Evolutionary conservation across 1,139 yeast genomes (phyloP).

Genomic region (Yamadazyma dendronema): DNA sequence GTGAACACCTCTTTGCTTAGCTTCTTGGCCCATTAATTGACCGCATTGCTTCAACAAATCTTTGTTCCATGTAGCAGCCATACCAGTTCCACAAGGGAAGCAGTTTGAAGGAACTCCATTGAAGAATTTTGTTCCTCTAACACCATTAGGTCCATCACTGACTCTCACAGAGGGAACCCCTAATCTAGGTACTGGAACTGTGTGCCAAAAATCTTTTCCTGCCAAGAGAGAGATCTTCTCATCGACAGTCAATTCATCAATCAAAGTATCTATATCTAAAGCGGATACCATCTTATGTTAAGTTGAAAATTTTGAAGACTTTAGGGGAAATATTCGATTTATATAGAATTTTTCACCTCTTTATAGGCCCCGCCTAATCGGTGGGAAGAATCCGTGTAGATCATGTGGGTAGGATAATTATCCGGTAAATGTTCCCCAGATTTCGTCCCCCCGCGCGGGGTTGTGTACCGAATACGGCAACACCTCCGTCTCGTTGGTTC

Average conservation of each 20-base stretch:
- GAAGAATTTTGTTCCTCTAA: slow-evolving; percentile 33
- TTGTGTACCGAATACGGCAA: not conserved
- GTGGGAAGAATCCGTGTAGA: not conserved
- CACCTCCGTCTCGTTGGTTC: not conserved
- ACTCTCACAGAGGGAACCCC: slow-evolving; percentile 34
- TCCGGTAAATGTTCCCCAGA: no score
- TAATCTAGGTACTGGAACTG: slow-evolving; percentile 46
- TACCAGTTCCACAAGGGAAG: slow-evolving; percentile 37
- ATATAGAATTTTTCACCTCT: not conserved
- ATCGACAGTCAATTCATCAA: slow-evolving; percentile 41
- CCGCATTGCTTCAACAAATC: slow-evolving; percentile 28
- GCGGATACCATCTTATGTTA: slow-evolving; percentile 5
- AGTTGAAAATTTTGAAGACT: not conserved
- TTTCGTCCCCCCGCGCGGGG: not conserved
- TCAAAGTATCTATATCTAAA: slow-evolving; percentile 44
- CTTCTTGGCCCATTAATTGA: slow-evolving; percentile 34
- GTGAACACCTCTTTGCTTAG: slow-evolving; percentile 37
- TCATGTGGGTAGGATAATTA: no score
- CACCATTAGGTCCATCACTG: slow-evolving; percentile 39
- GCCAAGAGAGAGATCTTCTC: slow-evolving; percentile 51
- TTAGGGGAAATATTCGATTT: not conserved
- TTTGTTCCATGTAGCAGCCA: slow-evolving; percentile 44
- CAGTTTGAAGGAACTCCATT: slow-evolving; percentile 35
- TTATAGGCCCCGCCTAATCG: no score
- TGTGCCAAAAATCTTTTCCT: slow-evolving; percentile 58